Base-by-base conservation (phyloP, 2,329 filamentous ascomycete genomes). In the Diaporthe capsici region DNA sequence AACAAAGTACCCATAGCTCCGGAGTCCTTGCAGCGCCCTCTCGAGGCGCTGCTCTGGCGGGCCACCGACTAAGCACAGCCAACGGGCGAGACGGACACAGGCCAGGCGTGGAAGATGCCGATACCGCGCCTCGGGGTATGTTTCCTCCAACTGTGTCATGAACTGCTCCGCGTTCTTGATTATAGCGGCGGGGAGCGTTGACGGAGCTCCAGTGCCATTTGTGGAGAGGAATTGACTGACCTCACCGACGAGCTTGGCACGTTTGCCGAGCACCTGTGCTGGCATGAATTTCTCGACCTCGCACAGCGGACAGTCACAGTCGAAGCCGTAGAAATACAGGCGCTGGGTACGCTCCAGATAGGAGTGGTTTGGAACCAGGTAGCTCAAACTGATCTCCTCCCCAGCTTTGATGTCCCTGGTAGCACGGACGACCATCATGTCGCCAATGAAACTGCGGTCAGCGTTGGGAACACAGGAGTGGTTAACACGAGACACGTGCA, bases 281-380 rank as follows among this genome's bases (percentile, higher is more conserved):
- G 79, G 65, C 2, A 80, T 80, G 22, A 72, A 31, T 3, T 57
- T 47, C 73, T 87, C 85, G 13, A 80, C 80, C 0, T 70, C 73
- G 73, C 86, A 88, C 22, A 87, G 79, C 28, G 72, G 71, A 76
- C 86, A 88, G 6, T 72, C 71, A 77, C 86, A 88, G 34, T 82
- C 79, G 71, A 88, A 87, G 0, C 83, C 85, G 28, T 72, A 75
- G 42, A 5, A 17, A 7, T 6, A 22, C 0, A 65, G n/a, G 4
- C 28, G 15, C 8, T 55, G 9, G 10, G 28, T 22, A 22, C 68
- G 73, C 22, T 55, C 37, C 9, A 9, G 0, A n/a, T 31, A 53
- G 2, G 47, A 22, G 4, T 58, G 58, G 1, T 61, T 17, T 7
- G 8, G 9, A 3, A 25, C 2, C 3, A 20, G 20, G 22, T 75